Percentiles rank a stretch among this genome's conserved stretches.
These are phyloP conservation scores for Malassezia furfur DNA, from an alignment of 1,284 basidiomycete species.

Conservation along the genomic window DNA sequence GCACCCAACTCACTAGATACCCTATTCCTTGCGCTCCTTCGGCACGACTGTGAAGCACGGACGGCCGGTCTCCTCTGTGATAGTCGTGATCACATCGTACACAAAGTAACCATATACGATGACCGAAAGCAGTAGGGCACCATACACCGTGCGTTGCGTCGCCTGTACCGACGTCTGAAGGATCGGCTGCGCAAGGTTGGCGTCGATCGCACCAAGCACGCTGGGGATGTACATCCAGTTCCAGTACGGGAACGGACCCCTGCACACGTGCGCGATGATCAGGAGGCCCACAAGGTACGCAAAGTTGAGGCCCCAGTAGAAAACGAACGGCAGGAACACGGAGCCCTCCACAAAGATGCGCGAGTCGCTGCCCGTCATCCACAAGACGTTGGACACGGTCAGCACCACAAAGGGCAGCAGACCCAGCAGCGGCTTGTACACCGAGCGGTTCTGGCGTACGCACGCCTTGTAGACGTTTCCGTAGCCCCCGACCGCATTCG, in stretches of 20 bases:
- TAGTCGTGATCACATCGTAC: constrained; percentile 38
- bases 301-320: constrained; percentile 79
- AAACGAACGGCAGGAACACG: constrained; percentile 73
- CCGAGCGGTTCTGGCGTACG: constrained; percentile 25
- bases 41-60: constrained; percentile 13
- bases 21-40: constrained; percentile 1
- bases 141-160: constrained; percentile 61
- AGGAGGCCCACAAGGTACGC: constrained; percentile 69
- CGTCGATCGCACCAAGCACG: constrained; percentile 68
- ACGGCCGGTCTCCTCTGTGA: constrained; percentile 28
- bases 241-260: constrained; percentile 72
- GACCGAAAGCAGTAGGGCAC: constrained; percentile 60
- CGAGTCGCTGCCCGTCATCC: constrained; percentile 56
- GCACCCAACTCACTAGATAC: background rate
- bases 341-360: constrained; percentile 27
- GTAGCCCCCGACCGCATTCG: constrained; percentile 65
- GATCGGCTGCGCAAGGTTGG: constrained; percentile 51
- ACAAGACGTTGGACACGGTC: constrained; percentile 62
- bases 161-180: constrained; percentile 60
- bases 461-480: constrained; percentile 27
- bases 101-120: constrained; percentile 66
- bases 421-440: constrained; percentile 59
- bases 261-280: constrained; percentile 86
- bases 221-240: constrained; percentile 79
- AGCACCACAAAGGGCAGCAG: constrained; percentile 72